Percentiles rank a stretch among this genome's conserved stretches.
phyloP scores from a whole-genome alignment of 768 basidiomycete genomes.

The Pleurotus ostreatus region DNA sequence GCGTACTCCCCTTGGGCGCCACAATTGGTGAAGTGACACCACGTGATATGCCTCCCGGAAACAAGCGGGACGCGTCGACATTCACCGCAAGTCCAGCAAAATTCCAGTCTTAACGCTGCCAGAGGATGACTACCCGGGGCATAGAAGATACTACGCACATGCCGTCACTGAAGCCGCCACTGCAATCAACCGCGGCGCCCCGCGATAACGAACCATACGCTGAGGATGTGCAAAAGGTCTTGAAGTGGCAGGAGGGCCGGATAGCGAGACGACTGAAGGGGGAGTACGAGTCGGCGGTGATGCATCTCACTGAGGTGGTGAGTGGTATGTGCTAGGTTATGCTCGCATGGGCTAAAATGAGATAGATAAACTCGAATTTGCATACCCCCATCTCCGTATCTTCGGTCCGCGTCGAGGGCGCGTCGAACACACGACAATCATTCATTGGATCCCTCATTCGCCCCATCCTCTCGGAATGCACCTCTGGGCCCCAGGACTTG shows the following conservation, averaged over 20 bases:
- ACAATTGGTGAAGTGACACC: too few species aligned
- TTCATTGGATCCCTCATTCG: conserved; percentile 80
- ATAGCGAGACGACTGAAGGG: conserved; percentile 61
- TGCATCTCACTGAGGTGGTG: conserved; percentile 63
- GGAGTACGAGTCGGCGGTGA: conserved; percentile 71
- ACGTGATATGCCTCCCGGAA: too few species aligned
- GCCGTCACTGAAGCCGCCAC: conserved; percentile 38
- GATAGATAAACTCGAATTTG: conserved; percentile 65
- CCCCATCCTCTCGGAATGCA: conserved; percentile 42
- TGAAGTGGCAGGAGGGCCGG: conserved; percentile 75
- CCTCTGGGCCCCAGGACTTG: conserved; percentile 34
- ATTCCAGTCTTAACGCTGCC: too few species aligned
- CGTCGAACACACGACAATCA: conserved; percentile 64
- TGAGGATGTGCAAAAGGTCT: conserved; percentile 49
- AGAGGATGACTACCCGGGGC: not conserved
- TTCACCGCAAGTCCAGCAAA: too few species aligned
- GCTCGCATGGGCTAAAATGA: not conserved
- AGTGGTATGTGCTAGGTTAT: conserved; percentile 16
- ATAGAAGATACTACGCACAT: not conserved
- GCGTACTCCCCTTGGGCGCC: too few species aligned
- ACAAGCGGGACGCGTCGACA: too few species aligned
- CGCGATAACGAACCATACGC: conserved; percentile 52
- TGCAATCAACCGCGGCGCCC: conserved; percentile 50
- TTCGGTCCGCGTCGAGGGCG: conserved; percentile 79
- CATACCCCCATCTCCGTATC: conserved; percentile 64